These are phyloP conservation scores for Eutrema heterophyllum DNA, from an alignment of 345 rosid species.

Conservation along the genomic window DNA sequence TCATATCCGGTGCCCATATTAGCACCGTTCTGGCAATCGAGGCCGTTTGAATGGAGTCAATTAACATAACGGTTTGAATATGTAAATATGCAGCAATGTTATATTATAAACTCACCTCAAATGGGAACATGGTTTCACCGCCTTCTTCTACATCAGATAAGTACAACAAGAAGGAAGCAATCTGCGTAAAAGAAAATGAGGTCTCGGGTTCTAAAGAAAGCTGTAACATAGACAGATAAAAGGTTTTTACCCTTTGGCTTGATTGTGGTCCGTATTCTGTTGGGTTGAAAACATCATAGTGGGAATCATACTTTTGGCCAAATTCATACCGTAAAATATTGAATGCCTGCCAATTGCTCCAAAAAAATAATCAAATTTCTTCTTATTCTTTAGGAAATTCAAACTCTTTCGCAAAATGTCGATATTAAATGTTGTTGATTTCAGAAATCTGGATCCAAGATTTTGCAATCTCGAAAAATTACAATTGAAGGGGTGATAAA, in stretches of 20 bases:
- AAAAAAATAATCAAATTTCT: constrained; percentile 4
- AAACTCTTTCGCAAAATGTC: not conserved
- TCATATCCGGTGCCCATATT: constrained; percentile 40
- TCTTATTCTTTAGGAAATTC: constrained; percentile 2
- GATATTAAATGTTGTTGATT: not conserved
- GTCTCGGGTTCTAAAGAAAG: not conserved
- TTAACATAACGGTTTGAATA: not conserved
- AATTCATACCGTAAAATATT: constrained; percentile 75
- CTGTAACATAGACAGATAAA: not conserved
- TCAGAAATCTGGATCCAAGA: not conserved
- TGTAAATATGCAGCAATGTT: constrained; percentile 5
- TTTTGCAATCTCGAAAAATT: not conserved
- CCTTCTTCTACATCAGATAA: constrained; percentile 73
- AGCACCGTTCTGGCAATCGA: constrained; percentile 41
- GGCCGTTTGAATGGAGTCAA: not conserved
- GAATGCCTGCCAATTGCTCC: constrained; percentile 56
- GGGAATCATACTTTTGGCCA: constrained; percentile 89
- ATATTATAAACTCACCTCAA: constrained; percentile 43
- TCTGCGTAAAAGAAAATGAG: constrained; percentile 31
- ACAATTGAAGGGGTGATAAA: not conserved
- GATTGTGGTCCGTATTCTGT: constrained; percentile 75
- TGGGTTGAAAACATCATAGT: constrained; percentile 78
- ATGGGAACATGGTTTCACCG: constrained; percentile 85
- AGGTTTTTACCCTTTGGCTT: constrained; percentile 64
- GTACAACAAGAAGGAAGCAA: constrained; percentile 65